Conservation (phyloP, 352 stramenopile genomes). For the Thalassiosira sp. region DNA sequence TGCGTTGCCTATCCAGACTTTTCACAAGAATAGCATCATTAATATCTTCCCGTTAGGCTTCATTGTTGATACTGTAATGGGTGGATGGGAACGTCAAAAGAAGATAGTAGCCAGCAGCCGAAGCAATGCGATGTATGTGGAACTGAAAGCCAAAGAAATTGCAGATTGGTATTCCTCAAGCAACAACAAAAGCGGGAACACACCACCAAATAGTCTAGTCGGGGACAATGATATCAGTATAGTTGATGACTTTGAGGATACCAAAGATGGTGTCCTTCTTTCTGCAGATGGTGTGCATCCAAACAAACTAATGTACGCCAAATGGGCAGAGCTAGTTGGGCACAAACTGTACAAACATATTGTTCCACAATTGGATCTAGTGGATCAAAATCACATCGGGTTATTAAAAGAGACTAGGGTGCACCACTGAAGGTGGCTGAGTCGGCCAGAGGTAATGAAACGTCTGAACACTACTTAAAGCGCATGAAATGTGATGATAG, state of each 20-base stretch:
- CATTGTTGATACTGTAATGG: conserved; percentile 58
- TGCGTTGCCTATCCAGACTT: conserved; percentile 61
- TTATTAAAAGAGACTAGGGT: not conserved
- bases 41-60: conserved; percentile 66
- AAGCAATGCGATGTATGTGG: conserved; percentile 51
- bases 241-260: conserved; percentile 28
- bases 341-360: conserved; percentile 16
- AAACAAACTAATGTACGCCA: conserved; percentile 48
- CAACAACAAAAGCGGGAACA: not conserved
- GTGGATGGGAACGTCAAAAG: conserved; percentile 68
- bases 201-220: not conserved
- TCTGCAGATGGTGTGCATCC: conserved; percentile 55
- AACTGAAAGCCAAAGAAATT: conserved; percentile 47
- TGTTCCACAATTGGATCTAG: conserved; percentile 2
- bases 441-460: conserved; percentile 8
- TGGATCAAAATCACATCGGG: not conserved
- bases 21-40: conserved; percentile 62
- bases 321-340: conserved; percentile 45
- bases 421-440: not conserved
- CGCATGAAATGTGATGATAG: no score
- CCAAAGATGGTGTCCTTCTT: conserved; percentile 15
- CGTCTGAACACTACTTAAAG: not conserved
- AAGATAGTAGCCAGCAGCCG: conserved; percentile 37
- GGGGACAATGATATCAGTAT: conserved; percentile 8
- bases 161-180: conserved; percentile 50